A percentile compares a stretch with the other conserved stretches of the same genome.
These are phyloP conservation scores for Mortierella sp. DNA, from an alignment of 371 early-diverging fungal genomes.

Conservation along the genomic window DNA sequence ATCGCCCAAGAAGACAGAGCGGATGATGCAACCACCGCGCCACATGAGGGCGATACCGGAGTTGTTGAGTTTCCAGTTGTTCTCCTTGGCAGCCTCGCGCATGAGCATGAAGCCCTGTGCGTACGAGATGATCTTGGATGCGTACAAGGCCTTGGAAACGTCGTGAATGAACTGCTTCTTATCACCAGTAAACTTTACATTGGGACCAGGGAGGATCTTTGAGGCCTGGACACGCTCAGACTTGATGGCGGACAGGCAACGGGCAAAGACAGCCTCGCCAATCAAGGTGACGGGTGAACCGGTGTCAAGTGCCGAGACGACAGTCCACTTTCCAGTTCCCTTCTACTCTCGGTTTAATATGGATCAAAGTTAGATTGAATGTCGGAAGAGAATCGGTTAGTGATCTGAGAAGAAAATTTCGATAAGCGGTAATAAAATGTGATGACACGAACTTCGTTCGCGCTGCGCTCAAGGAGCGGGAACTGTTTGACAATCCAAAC, in stretches of 20 bases:
- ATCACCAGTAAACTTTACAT: constrained; percentile 79
- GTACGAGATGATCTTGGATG: constrained; percentile 98
- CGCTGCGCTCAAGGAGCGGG: not conserved
- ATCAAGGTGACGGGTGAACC: constrained; percentile 97
- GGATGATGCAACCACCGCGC: constrained; percentile 99
- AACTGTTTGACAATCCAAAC: not conserved
- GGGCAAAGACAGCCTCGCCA: constrained; percentile 98
- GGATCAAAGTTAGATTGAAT: constrained; percentile 7
- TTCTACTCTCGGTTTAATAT: constrained; percentile 69
- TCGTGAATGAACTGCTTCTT: constrained; percentile 88
- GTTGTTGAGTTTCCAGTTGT: constrained; percentile 96
- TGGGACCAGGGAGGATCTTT: constrained; percentile 85
- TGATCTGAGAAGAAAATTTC: not conserved
- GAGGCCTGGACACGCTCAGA: constrained; percentile 93
- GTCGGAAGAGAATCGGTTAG: constrained; percentile 6
- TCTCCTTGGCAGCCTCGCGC: constrained; percentile 93
- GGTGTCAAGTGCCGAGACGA: constrained; percentile 92
- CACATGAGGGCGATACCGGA: constrained; percentile 98
- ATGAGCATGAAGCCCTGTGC: constrained; percentile 99
- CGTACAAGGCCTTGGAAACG: constrained; percentile 94
- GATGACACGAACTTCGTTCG: constrained; percentile 2
- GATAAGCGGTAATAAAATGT: not conserved
- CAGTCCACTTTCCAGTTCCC: constrained; percentile 99
- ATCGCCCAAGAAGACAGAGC: constrained; percentile 94
- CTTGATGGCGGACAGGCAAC: constrained; percentile 96